Conservation (phyloP, 2,329 filamentous ascomycete genomes). For the Aschersonia sp. region DNA sequence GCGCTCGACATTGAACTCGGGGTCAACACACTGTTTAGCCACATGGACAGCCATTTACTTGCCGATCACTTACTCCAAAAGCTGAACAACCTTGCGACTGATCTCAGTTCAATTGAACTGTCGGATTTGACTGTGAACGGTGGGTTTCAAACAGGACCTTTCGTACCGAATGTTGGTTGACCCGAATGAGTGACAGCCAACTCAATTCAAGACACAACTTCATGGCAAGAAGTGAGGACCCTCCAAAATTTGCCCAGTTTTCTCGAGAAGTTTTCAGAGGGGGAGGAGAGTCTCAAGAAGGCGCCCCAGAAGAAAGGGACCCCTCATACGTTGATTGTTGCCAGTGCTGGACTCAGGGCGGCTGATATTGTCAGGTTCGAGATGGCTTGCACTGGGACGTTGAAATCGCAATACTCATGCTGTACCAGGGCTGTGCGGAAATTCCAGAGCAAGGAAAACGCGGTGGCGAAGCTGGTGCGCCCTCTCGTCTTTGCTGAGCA, state of each 20-base stretch:
- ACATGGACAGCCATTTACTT: slow-evolving; percentile 70
- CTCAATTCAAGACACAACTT: slow-evolving; percentile 66
- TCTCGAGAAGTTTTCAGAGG: slow-evolving; percentile 50
- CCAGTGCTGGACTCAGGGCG: slow-evolving; percentile 70
- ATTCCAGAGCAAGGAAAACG: slow-evolving; percentile 64
- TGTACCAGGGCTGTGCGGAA: slow-evolving; percentile 51
- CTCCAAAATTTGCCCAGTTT: slow-evolving; percentile 67
- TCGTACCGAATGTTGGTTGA: neutral
- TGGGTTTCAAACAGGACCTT: slow-evolving; percentile 18
- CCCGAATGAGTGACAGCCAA: slow-evolving; percentile 34
- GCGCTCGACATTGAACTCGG: slow-evolving; percentile 54
- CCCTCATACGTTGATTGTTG: slow-evolving; percentile 81
- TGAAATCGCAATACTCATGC: neutral
- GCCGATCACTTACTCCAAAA: slow-evolving; percentile 77
- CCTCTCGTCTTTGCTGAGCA: neutral
- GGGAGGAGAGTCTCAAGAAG: slow-evolving; percentile 43
- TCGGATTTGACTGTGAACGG: slow-evolving; percentile 70
- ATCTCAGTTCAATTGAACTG: slow-evolving; percentile 72
- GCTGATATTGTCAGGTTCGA: slow-evolving; percentile 66
- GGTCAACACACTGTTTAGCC: slow-evolving; percentile 65
- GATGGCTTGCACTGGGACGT: neutral
- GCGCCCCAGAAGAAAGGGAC: slow-evolving; percentile 55
- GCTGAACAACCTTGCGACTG: slow-evolving; percentile 61
- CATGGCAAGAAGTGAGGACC: slow-evolving; percentile 51
- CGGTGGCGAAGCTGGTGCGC: slow-evolving; percentile 64